These are phyloP conservation scores for Scalesia atractyloides DNA, from an alignment of 129 eudicot species.

Conservation along the genomic window DNA sequence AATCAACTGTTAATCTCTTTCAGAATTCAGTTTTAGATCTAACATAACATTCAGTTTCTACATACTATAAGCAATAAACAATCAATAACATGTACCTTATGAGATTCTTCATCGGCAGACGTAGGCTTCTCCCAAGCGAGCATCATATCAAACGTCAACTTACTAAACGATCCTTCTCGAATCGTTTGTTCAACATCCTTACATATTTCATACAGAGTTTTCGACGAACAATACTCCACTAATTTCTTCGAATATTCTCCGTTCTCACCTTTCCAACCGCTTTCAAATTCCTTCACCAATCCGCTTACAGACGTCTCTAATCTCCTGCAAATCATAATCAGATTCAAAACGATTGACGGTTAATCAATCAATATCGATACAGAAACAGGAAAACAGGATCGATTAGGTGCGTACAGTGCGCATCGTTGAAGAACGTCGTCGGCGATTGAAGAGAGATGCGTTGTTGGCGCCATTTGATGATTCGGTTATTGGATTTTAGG, in stretches of 20 bases:
- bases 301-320: slow-evolving; percentile 44
- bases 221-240: slow-evolving; percentile 68
- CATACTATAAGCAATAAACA: not conserved
- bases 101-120: slow-evolving; percentile 50
- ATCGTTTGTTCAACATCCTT: slow-evolving; percentile 49
- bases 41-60: not conserved
- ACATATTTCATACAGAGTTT: slow-evolving; percentile 53
- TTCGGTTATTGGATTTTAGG: slow-evolving; percentile 16
- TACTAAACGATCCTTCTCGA: slow-evolving; percentile 60
- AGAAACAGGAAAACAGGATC: not conserved
- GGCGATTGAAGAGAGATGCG: slow-evolving; percentile 47
- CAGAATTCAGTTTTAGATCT: not conserved
- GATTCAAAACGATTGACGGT: not conserved
- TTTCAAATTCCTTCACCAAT: slow-evolving; percentile 60
- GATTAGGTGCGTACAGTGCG: slow-evolving; percentile 39
- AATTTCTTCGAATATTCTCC: slow-evolving; percentile 61
- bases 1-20: not conserved
- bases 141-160: slow-evolving; percentile 88
- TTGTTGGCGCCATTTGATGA: slow-evolving; percentile 27
- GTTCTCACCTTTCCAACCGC: slow-evolving; percentile 52
- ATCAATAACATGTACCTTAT: slow-evolving; percentile 34
- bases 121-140: slow-evolving; percentile 84
- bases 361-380: not conserved
- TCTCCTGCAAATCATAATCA: slow-evolving; percentile 39
- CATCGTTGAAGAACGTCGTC: slow-evolving; percentile 52